Evolutionary conservation across 805 yeast species (phyloP).

Genomic region (Suhomyces tanzawaensis): DNA sequence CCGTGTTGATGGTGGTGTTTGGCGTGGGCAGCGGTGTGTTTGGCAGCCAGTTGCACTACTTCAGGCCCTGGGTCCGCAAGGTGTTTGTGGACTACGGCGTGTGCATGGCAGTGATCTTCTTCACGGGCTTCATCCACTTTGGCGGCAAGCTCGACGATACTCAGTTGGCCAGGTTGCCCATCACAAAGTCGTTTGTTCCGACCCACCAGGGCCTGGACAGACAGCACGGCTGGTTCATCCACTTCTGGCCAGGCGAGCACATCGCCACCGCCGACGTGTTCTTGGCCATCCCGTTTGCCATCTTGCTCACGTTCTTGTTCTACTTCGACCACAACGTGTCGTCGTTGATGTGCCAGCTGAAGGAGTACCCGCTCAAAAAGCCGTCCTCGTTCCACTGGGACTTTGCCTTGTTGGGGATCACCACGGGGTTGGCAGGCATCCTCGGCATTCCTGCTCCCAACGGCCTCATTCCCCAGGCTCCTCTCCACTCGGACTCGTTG

Average conservation of each 20-base stretch:
- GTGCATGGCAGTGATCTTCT: slow-evolving; percentile 79
- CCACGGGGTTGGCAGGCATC: slow-evolving; percentile 84
- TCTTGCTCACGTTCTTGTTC: slow-evolving; percentile 77
- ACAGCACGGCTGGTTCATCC: slow-evolving; percentile 71
- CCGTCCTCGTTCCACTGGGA: slow-evolving; percentile 95
- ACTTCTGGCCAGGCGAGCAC: slow-evolving; percentile 60
- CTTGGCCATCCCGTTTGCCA: slow-evolving; percentile 89
- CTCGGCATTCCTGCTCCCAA: slow-evolving; percentile 95
- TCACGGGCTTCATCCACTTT: slow-evolving; percentile 90
- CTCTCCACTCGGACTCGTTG: slow-evolving; percentile 80
- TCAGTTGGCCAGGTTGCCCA: slow-evolving; percentile 61
- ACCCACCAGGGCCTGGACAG: slow-evolving; percentile 43
- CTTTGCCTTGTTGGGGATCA: slow-evolving; percentile 75
- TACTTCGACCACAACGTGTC: slow-evolving; percentile 96
- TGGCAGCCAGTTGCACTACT: slow-evolving; percentile 61
- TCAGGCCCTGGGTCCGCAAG: slow-evolving; percentile 59
- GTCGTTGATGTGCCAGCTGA: slow-evolving; percentile 86
- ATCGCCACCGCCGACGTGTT: slow-evolving; percentile 74
- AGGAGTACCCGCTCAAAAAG: slow-evolving; percentile 74
- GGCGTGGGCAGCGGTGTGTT: slow-evolving; percentile 63
- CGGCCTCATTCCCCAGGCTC: slow-evolving; percentile 97
- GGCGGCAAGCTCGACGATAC: slow-evolving; percentile 70
- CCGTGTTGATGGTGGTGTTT: slow-evolving; percentile 70
- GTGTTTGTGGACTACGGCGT: slow-evolving; percentile 83
- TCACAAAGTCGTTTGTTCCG: slow-evolving; percentile 71